phyloP scores from a whole-genome alignment of 495 filamentous ascomycete genomes.

The Xeromyces bisporus region DNA sequence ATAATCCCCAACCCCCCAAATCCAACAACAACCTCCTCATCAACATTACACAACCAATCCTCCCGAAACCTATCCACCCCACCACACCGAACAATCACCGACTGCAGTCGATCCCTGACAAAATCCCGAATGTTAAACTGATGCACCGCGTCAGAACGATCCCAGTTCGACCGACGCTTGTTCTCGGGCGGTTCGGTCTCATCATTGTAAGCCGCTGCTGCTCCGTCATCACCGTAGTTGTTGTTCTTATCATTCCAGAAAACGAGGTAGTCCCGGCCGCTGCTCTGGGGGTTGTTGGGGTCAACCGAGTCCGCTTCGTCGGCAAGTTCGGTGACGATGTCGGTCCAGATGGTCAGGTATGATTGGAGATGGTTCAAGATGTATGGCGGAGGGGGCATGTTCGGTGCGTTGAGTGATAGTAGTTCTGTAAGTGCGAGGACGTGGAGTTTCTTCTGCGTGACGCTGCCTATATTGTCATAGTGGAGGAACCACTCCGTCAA shows the following conservation, averaged over 20 bases:
- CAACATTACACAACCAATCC: constrained; percentile 76
- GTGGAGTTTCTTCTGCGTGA: constrained; percentile 62
- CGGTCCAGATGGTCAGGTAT: constrained; percentile 53
- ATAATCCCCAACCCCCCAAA: constrained; percentile 43
- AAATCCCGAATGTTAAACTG: constrained; percentile 52
- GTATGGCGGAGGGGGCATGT: constrained; percentile 31
- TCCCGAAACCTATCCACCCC: constrained; percentile 57
- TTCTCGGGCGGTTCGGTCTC: constrained; percentile 48
- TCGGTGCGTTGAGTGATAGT: constrained; percentile 42
- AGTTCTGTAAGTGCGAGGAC: constrained; percentile 68
- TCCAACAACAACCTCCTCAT: constrained; percentile 53
- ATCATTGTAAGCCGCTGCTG: constrained; percentile 13
- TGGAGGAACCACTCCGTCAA: constrained; percentile 75
- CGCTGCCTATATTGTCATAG: constrained; percentile 65
- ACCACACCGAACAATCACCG: constrained; percentile 48
- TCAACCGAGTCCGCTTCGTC: constrained; percentile 28
- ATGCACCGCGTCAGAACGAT: constrained; percentile 50
- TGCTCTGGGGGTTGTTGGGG: constrained; percentile 19
- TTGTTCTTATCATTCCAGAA: constrained; percentile 21
- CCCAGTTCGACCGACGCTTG: constrained; percentile 36
- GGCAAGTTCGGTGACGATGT: constrained; percentile 43
- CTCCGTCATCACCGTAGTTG: constrained; percentile 7
- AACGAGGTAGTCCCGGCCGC: constrained; percentile 33
- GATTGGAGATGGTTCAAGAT: constrained; percentile 58
- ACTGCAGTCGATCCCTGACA: constrained; percentile 47